Percentiles rank a stretch among this genome's conserved stretches.
These are phyloP conservation scores for Cornus controversa DNA, from an alignment of 148 eudicot species.

Conservation along the genomic window DNA sequence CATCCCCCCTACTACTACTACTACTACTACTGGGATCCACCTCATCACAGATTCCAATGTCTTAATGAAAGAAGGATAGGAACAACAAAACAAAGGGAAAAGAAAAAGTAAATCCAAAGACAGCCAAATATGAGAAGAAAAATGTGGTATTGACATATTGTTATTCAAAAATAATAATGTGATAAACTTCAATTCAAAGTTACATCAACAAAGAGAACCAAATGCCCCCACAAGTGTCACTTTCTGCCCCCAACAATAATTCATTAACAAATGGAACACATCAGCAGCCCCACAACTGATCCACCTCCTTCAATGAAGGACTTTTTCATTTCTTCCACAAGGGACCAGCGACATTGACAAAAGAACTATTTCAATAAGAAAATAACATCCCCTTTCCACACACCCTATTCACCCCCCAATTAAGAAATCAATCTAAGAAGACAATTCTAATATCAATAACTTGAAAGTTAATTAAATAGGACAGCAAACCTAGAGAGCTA, in stretches of 20 bases:
- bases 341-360: constrained; percentile 16
- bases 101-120: constrained; percentile 12
- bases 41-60: constrained; percentile 34
- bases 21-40: constrained; percentile 38
- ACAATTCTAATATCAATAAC: neutral
- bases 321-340: neutral
- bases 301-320: neutral
- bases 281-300: constrained; percentile 4
- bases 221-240: constrained; percentile 27
- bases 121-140: constrained; percentile 17
- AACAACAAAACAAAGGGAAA: constrained; percentile 8
- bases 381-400: neutral
- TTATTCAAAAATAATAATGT: neutral
- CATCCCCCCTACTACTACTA: constrained; percentile 8
- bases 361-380: neutral
- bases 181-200: constrained; percentile 15
- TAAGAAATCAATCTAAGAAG: neutral
- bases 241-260: constrained; percentile 33
- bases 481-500: constrained; percentile 6
- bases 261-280: constrained; percentile 19
- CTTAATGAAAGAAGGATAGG: constrained; percentile 19
- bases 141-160: neutral
- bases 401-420: constrained; percentile 5
- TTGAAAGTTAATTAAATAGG: constrained; percentile 6
- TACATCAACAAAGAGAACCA: constrained; percentile 29